Conservation (phyloP, 2,329 filamentous ascomycete species). For the Fusarium hainanense region DNA sequence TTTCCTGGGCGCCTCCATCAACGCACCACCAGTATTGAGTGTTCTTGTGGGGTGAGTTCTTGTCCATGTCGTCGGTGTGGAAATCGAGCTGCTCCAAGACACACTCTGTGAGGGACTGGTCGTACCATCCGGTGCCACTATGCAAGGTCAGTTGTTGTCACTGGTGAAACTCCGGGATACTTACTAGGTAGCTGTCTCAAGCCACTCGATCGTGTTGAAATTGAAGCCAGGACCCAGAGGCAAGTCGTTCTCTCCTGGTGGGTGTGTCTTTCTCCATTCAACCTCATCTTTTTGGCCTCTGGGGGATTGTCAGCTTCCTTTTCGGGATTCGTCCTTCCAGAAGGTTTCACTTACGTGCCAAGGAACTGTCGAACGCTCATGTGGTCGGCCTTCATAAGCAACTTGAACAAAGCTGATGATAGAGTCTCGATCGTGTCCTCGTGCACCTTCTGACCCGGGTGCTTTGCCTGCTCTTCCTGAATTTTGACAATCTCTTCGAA, state of each 20-base stretch:
- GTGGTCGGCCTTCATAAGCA: conserved; percentile 25
- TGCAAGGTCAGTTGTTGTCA: neutral
- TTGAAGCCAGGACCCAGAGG: neutral
- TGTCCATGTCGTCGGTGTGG: neutral
- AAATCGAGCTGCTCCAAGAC: conserved; percentile 18
- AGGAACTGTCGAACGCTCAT: conserved; percentile 34
- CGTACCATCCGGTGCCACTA: conserved; percentile 18
- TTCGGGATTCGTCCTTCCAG: too few species aligned
- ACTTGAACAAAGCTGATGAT: neutral
- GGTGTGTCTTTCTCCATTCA: too few species aligned
- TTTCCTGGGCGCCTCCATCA: conserved; percentile 6
- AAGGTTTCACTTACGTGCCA: conserved; percentile 14
- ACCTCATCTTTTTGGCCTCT: neutral
- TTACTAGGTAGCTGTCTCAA: conserved; percentile 5
- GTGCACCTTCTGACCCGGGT: too few species aligned
- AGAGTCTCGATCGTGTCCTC: too few species aligned
- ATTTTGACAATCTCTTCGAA: too few species aligned
- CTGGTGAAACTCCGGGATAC: neutral
- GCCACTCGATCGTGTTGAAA: conserved; percentile 21
- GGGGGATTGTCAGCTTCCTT: neutral
- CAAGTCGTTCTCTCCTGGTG: neutral
- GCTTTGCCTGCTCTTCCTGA: too few species aligned
- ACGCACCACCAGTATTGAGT: conserved; percentile 14
- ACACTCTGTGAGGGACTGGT: conserved; percentile 13
- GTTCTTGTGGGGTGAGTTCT: neutral